phyloP scores from a whole-genome alignment of 2,329 filamentous ascomycete genomes.

The Colletotrichum tropicicola region DNA sequence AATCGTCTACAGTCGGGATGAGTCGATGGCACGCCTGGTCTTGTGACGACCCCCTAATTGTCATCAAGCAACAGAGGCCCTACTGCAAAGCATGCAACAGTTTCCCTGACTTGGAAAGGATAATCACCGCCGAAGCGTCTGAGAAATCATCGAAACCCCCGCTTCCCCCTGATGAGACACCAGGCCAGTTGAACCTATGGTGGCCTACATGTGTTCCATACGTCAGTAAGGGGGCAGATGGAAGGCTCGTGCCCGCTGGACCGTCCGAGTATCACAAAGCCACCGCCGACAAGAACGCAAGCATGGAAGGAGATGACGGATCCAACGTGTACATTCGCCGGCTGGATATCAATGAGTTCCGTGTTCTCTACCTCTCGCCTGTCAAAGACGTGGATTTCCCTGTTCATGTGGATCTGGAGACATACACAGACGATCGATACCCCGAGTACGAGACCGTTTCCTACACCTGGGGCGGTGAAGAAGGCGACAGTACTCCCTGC shows the following conservation, averaged over 20 bases:
- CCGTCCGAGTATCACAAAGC: too few species aligned
- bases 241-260: too few species aligned
- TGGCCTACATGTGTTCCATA: neutral
- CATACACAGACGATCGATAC: neutral
- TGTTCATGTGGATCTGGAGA: neutral
- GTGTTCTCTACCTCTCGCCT: neutral
- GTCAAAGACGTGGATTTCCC: neutral
- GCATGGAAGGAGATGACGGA: too few species aligned
- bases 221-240: neutral
- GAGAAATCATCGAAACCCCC: neutral
- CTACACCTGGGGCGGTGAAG: neutral
- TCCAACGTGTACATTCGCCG: neutral
- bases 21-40: too few species aligned
- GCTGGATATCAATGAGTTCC: neutral
- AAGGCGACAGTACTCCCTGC: neutral
- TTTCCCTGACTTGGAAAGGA: neutral
- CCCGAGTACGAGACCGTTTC: neutral
- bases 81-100: too few species aligned
- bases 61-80: too few species aligned
- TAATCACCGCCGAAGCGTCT: rapidly evolving
- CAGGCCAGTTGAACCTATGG: neutral
- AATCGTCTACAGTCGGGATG: too few species aligned
- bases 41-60: too few species aligned
- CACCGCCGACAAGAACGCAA: too few species aligned
- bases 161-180: neutral